phyloP scores from a whole-genome alignment of 306 rosid species.

The Prunus davidiana region DNA sequence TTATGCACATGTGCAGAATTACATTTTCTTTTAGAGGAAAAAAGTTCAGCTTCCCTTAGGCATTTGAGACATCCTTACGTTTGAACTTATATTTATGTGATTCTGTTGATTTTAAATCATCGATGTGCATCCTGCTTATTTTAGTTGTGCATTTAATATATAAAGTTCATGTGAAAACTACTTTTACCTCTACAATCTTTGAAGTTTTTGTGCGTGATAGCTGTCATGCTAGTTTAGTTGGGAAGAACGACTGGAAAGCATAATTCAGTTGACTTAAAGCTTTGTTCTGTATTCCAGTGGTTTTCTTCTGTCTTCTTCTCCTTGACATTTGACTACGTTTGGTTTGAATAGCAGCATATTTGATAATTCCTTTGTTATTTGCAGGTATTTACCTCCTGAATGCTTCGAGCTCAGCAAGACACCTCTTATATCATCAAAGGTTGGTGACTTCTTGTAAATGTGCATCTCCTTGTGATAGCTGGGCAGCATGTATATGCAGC shows the following conservation, averaged over 20 bases:
- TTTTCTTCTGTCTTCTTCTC: constrained; percentile 3
- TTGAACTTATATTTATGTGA: neutral
- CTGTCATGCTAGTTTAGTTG: neutral
- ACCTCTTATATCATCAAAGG: constrained; percentile 98
- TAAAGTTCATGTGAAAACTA: neutral
- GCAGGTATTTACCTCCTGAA: constrained; percentile 97
- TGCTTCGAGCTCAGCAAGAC: constrained; percentile 92
- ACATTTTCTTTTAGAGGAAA: neutral
- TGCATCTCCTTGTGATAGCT: neutral
- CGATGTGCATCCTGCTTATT: neutral
- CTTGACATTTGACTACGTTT: constrained; percentile 5
- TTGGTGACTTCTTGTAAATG: constrained; percentile 22
- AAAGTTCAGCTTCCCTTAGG: neutral
- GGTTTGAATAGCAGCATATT: constrained; percentile 1
- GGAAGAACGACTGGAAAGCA: neutral
- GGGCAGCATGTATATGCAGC: neutral
- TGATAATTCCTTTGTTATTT: constrained; percentile 6
- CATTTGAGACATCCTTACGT: neutral
- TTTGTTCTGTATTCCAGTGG: neutral
- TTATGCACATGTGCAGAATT: neutral
- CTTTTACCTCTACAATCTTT: neutral
- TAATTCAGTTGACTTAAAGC: neutral
- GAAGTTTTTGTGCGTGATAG: neutral
- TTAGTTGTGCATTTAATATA: neutral
- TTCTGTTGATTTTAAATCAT: neutral